Percentiles rank a stretch among this genome's conserved stretches.
Conservation (phyloP, 2,329 filamentous ascomycete species). For the Sclerotinia subarctica region DNA sequence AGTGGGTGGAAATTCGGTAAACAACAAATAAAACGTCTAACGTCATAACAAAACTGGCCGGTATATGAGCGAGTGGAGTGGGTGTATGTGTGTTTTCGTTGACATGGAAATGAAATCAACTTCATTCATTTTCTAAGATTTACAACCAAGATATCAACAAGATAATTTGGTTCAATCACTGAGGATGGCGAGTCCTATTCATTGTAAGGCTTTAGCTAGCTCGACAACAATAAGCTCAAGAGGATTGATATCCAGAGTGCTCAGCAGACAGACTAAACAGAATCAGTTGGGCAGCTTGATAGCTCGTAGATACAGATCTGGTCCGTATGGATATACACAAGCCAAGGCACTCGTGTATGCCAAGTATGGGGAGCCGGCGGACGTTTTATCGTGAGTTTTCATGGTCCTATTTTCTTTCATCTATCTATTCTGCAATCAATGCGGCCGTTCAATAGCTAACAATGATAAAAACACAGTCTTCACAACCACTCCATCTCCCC, state of each 20-base stretch:
- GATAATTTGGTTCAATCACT: background rate
- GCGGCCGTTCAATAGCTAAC: slow-evolving; percentile 19
- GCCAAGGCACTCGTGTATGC: slow-evolving; percentile 78
- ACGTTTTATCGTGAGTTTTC: slow-evolving; percentile 58
- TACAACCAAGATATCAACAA: background rate
- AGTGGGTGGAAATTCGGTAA: background rate
- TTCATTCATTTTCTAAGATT: background rate
- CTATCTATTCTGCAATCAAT: background rate
- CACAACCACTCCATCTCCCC: slow-evolving; percentile 77
- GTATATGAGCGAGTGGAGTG: no score
- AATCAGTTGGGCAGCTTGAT: slow-evolving; percentile 7
- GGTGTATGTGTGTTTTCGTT: no score
- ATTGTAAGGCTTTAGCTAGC: background rate
- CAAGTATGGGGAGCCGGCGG: slow-evolving; percentile 69
- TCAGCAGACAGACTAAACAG: background rate
- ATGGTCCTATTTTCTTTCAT: background rate
- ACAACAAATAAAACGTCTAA: no score
- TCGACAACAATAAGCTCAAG: background rate
- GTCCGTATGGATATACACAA: slow-evolving; percentile 75
- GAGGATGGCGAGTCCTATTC: background rate
- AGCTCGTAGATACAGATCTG: slow-evolving; percentile 47
- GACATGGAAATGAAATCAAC: background rate
- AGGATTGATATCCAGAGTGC: background rate
- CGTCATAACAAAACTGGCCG: no score
- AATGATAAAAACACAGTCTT: slow-evolving; percentile 45